These are phyloP conservation scores for Penicillium crystallinum DNA, from an alignment of 495 filamentous ascomycete species.

Conservation along the genomic window DNA sequence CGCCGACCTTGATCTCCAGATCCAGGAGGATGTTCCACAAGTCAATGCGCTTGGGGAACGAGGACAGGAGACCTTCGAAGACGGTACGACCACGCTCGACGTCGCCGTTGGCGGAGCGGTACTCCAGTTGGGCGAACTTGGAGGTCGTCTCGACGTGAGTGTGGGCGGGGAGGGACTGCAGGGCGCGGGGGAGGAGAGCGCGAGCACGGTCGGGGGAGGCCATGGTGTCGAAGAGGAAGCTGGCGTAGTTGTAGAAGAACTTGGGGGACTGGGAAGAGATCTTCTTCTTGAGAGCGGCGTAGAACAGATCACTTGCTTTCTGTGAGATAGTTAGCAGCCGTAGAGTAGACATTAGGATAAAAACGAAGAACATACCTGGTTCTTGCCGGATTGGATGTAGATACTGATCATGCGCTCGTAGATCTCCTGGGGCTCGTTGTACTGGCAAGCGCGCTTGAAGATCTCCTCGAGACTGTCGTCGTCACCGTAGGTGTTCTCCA, in stretches of 20 bases:
- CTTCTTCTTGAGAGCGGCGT: conserved; percentile 79
- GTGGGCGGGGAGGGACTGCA: conserved; percentile 69
- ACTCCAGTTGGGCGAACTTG: conserved; percentile 89
- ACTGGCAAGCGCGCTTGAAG: conserved; percentile 90
- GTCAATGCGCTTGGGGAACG: conserved; percentile 83
- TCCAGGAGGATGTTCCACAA: conserved; percentile 89
- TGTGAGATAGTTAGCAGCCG: conserved; percentile 40
- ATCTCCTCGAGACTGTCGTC: conserved; percentile 79
- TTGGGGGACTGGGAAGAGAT: conserved; percentile 61
- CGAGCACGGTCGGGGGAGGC: conserved; percentile 68
- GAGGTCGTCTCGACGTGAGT: conserved; percentile 72
- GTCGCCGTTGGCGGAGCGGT: conserved; percentile 75
- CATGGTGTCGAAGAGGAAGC: conserved; percentile 73
- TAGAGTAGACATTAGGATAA: no score
- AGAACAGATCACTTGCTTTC: conserved; percentile 89
- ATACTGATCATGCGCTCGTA: conserved; percentile 88
- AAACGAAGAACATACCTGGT: conserved; percentile 42
- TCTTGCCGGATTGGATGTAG: conserved; percentile 85
- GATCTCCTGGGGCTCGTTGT: conserved; percentile 87
- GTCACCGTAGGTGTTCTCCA: conserved; percentile 86
- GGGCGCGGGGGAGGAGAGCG: conserved; percentile 75
- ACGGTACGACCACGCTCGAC: conserved; percentile 89
- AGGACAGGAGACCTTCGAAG: conserved; percentile 79
- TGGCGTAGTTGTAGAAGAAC: conserved; percentile 92
- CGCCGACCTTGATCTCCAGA: conserved; percentile 67